Base-by-base conservation (phyloP, 495 filamentous ascomycete genomes). In the Choiromyces venosus region DNA sequence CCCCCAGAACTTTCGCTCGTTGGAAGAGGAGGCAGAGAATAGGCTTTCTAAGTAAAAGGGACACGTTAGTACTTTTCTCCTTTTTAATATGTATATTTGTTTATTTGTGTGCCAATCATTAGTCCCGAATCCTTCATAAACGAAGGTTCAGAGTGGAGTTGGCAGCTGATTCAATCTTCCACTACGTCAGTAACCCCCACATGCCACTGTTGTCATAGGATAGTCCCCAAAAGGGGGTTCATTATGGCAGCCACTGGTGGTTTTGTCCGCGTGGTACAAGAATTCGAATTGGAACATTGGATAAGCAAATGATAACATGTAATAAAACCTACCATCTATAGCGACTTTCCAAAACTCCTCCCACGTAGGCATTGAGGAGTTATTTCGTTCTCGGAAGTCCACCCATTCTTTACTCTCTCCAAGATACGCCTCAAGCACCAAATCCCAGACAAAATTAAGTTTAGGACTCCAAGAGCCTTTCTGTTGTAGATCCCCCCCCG, bases 1-100 rank as follows among this genome's bases (percentile, higher is more conserved):
- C 5, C 96, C 95, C 83, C 91, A 92, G 79, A 91, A 92, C 82
- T 97, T 97, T 65, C 94, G 90, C 81, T 93, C 92, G 35, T 91
- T 88, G 0, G 94, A 97, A 16, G 93, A 89, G 25, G 87, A 87
- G 68, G 90, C 86, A 37, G 91, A 89, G 79, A 97, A 97, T 10
- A 97, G 84, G 38, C 90, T 89, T 79, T 93, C 93, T 93, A 80
- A 18, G 56, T 56, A 42, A 52, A 82, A 82, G 74, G 33, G 75
- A 66, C 68, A 44, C 7, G 29, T 66, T 71, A 77, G 74, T 71
- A 61, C 39, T 44, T 61, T 29, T 37, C 36, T 25, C 56, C 37
- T 44, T 25, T 40, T 25, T 39, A 76, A 9, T 19, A 19, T 29
- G 66, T 5, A 46, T 46, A 2, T 9, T 44, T 44, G 6, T 9